These are phyloP conservation scores for Yarrowia sp. DNA, from an alignment of 805 yeast species.

Conservation along the genomic window DNA sequence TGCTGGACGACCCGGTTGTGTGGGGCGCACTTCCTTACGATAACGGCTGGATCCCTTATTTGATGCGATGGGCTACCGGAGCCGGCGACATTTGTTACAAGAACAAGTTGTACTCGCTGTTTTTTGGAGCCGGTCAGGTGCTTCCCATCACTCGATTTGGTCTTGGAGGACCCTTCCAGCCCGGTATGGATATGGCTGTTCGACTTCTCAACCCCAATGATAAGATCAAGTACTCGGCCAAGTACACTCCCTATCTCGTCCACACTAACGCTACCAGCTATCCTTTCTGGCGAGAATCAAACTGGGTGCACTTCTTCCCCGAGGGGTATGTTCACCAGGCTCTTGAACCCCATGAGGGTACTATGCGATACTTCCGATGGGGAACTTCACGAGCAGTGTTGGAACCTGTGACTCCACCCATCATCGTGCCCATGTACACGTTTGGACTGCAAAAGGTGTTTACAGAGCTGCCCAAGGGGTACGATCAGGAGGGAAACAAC, in stretches of 20 bases:
- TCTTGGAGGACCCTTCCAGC: constrained; percentile 81
- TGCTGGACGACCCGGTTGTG: constrained; percentile 80
- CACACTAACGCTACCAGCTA: constrained; percentile 21
- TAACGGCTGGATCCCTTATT: constrained; percentile 57
- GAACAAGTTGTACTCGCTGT: constrained; percentile 39
- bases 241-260: neutral
- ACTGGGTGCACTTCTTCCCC: constrained; percentile 92
- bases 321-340: constrained; percentile 89
- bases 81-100: constrained; percentile 86
- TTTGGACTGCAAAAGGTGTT: constrained; percentile 84
- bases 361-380: constrained; percentile 96
- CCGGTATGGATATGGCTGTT: constrained; percentile 81
- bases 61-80: constrained; percentile 90
- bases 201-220: constrained; percentile 53
- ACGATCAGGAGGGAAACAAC: constrained; percentile 38
- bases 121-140: constrained; percentile 87
- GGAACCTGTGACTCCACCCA: constrained; percentile 80
- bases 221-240: constrained; percentile 16
- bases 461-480: constrained; percentile 56
- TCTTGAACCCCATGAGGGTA: constrained; percentile 64
- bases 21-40: constrained; percentile 85
- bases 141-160: constrained; percentile 86
- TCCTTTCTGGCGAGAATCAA: constrained; percentile 19
- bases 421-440: constrained; percentile 80
- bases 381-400: constrained; percentile 82